Conservation (phyloP, 768 basidiomycete species). For the Mycena olivaceomarginata region DNA sequence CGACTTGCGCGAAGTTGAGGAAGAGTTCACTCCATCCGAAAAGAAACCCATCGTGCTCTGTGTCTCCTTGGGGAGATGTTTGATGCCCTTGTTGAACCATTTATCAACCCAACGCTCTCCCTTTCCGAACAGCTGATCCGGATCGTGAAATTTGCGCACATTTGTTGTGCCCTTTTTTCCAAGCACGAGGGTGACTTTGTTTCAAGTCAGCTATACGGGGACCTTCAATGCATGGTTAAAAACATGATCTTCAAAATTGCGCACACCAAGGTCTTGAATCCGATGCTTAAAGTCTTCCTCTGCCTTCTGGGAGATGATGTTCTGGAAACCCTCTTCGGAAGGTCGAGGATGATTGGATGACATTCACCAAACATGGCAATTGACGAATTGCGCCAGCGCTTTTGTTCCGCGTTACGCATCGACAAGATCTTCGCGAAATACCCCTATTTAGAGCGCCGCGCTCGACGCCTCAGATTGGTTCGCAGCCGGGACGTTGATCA, state of each 20-base stretch:
- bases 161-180: constrained; percentile 11
- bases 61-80: constrained; percentile 53
- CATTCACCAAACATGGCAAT: constrained; percentile 31
- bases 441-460: constrained; percentile 16
- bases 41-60: constrained; percentile 40
- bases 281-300: constrained; percentile 30
- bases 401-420: constrained; percentile 24
- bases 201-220: constrained; percentile 26
- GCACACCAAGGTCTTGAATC: constrained; percentile 15
- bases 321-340: constrained; percentile 43
- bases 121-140: constrained; percentile 12
- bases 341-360: constrained; percentile 36
- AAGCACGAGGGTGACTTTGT: constrained; percentile 35
- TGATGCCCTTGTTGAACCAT: constrained; percentile 40
- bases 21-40: constrained; percentile 44
- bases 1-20: constrained; percentile 45
- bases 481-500: constrained; percentile 33
- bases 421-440: constrained; percentile 28
- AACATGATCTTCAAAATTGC: constrained; percentile 19
- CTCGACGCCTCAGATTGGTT: constrained; percentile 22
- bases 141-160: constrained; percentile 20
- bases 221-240: constrained; percentile 24
- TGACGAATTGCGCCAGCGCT: constrained; percentile 7
- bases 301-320: too few species aligned
- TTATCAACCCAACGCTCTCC: constrained; percentile 35